Conservation (phyloP, 164 flowering plant genomes). For the Vitis riparia region DNA sequence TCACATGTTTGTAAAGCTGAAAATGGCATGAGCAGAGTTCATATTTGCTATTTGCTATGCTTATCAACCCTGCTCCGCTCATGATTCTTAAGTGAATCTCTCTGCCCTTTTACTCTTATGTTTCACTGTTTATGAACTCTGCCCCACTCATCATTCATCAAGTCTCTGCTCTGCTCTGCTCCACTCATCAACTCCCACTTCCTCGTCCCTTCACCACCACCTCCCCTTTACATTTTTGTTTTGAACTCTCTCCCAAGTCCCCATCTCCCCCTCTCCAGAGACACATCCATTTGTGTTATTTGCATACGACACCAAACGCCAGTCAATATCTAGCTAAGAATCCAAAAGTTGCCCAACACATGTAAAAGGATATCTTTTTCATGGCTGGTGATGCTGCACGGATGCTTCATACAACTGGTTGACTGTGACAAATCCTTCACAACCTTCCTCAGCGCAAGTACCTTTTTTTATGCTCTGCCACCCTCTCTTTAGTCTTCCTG, state of each 20-base stretch:
- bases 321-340: constrained; percentile 6
- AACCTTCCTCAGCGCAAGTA: not conserved
- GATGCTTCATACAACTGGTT: constrained; percentile 25
- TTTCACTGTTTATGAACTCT: not conserved
- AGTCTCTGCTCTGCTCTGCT: not conserved
- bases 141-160: no score
- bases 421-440: constrained; percentile 24
- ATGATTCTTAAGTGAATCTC: no score
- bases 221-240: not conserved
- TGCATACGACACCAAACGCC: constrained; percentile 7
- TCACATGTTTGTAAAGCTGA: no score
- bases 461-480: constrained; percentile 12
- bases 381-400: constrained; percentile 28
- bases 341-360: constrained; percentile 23
- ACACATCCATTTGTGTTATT: constrained; percentile 8
- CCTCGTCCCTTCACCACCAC: not conserved
- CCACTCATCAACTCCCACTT: not conserved
- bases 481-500: constrained; percentile 7
- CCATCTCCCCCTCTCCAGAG: not conserved
- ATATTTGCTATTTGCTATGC: no score
- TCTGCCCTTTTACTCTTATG: not conserved
- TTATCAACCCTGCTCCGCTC: no score
- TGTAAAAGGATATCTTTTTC: constrained; percentile 35
- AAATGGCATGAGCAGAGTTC: no score
- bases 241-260: not conserved